Evolutionary conservation across 2,329 filamentous ascomycete genomes (phyloP).

Genomic region (Pseudocercospora pini-densiflorae): DNA sequence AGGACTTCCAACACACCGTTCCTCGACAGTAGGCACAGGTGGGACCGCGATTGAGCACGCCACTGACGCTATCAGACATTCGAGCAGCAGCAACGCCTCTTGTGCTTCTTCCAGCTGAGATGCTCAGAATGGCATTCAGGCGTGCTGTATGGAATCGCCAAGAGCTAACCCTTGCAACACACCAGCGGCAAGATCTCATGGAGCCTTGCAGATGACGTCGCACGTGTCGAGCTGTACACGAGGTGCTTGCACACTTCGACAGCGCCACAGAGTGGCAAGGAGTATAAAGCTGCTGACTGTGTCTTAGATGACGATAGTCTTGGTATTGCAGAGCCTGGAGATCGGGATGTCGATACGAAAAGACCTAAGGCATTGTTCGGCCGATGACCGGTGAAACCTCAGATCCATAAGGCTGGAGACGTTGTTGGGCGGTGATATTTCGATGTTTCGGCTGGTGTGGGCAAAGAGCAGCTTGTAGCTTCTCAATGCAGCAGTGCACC

Average conservation of each 20-base stretch:
- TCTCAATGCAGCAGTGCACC: background rate
- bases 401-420: background rate
- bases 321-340: background rate
- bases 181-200: slow-evolving; percentile 1
- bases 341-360: background rate
- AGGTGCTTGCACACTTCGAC: background rate
- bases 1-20: background rate
- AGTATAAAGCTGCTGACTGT: background rate
- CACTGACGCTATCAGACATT: slow-evolving; percentile 1
- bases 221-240: slow-evolving; percentile 4
- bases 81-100: background rate
- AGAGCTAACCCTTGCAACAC: background rate
- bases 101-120: background rate
- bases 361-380: background rate
- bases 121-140: background rate
- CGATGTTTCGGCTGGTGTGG: slow-evolving; percentile 69
- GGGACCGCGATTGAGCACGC: background rate
- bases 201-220: slow-evolving; percentile 2
- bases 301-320: background rate
- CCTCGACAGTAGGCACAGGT: background rate
- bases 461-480: slow-evolving; percentile 54
- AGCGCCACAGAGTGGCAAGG: background rate
- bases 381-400: background rate
- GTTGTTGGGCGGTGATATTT: background rate
- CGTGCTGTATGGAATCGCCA: slow-evolving; percentile 6